phyloP scores from a whole-genome alignment of 208 protist species.

The Acanthamoeba sp. region DNA sequence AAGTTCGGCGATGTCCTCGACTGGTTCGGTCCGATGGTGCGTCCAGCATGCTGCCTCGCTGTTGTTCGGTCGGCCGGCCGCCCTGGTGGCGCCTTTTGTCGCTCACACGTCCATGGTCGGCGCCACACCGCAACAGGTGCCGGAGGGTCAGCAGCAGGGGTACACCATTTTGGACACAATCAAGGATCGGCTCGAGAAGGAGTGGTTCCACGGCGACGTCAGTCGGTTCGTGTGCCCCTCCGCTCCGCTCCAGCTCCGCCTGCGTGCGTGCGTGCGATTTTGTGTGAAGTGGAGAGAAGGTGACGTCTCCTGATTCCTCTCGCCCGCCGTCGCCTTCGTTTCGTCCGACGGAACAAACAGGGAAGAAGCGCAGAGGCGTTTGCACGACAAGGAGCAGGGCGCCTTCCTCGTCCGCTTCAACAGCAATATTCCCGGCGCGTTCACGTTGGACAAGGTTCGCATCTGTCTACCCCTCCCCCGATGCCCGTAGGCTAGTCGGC shows the following conservation, averaged over 20 bases:
- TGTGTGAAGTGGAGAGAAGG: no score
- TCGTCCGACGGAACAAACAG: no score
- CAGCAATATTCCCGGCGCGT: conserved; percentile 63
- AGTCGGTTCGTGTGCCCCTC: conserved; percentile 45
- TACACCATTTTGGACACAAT: conserved; percentile 42
- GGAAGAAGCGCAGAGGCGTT: conserved; percentile 63
- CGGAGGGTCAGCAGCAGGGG: neutral
- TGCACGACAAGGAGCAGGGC: conserved; percentile 67
- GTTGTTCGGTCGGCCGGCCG: no score
- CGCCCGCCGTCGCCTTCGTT: no score
- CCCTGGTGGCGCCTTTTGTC: neutral
- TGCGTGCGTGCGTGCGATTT: no score
- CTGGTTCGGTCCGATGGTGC: conserved; percentile 61
- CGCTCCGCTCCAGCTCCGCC: no score
- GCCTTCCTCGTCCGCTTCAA: conserved; percentile 52
- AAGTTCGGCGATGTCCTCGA: conserved; percentile 39
- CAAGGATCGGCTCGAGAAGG: conserved; percentile 15
- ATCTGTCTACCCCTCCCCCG: no score
- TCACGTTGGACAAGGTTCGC: conserved; percentile 45
- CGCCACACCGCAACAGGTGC: neutral
- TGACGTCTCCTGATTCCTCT: no score
- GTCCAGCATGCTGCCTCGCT: neutral
- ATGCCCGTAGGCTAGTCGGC: no score
- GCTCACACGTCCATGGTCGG: no score
- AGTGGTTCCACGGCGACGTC: conserved; percentile 67